Conservation (phyloP, 208 protist genomes). For the Trypanosoma boissoni region DNA sequence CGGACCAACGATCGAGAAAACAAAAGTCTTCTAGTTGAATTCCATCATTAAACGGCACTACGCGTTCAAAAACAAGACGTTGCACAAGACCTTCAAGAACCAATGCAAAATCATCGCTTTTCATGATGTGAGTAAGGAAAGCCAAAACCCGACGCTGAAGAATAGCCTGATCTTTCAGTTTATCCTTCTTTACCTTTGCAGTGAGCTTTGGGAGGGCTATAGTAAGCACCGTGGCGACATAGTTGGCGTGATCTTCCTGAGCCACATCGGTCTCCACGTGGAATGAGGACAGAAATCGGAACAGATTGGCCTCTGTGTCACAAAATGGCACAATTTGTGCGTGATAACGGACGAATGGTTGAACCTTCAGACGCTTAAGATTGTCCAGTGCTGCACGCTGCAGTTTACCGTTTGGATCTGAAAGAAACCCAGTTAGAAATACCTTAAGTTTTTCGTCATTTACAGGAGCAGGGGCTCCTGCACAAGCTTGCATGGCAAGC, state of each 20-base stretch:
- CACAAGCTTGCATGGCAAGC: slow-evolving; percentile 70
- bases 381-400: slow-evolving; percentile 78
- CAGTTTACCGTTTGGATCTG: slow-evolving; percentile 55
- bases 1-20: slow-evolving; percentile 29
- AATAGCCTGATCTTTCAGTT: slow-evolving; percentile 73
- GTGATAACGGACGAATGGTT: slow-evolving; percentile 63
- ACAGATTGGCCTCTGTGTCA: slow-evolving; percentile 74
- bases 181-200: slow-evolving; percentile 63
- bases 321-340: slow-evolving; percentile 69
- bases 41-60: slow-evolving; percentile 19
- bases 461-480: slow-evolving; percentile 37
- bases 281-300: slow-evolving; percentile 78
- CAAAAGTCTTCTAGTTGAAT: slow-evolving; percentile 12
- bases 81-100: slow-evolving; percentile 72
- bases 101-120: slow-evolving; percentile 31
- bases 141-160: slow-evolving; percentile 73
- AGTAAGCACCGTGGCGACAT: slow-evolving; percentile 64
- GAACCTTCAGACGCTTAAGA: slow-evolving; percentile 67
- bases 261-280: slow-evolving; percentile 68
- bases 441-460: slow-evolving; percentile 41
- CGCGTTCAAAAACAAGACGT: slow-evolving; percentile 55
- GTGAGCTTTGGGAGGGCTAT: slow-evolving; percentile 81
- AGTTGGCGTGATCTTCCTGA: slow-evolving; percentile 51
- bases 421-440: slow-evolving; percentile 52
- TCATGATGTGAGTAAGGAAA: slow-evolving; percentile 66